Evolutionary conservation across 805 yeast species (phyloP).

Genomic region (Yarrowia keelungensis): DNA sequence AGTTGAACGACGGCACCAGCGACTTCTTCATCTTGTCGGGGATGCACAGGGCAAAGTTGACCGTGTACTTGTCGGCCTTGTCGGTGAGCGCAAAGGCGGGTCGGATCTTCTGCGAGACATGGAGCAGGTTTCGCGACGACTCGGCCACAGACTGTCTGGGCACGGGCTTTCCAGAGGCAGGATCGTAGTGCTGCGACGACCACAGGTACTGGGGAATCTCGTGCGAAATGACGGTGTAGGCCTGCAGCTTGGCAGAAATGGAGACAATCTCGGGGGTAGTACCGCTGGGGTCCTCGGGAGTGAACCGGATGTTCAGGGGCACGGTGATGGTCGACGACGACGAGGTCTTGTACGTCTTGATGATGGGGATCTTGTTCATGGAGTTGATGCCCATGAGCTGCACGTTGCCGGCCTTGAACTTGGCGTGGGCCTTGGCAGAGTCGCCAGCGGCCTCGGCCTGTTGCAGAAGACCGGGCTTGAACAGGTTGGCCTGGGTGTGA

Average conservation of each 20-base stretch:
- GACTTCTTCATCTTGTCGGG: slow-evolving; percentile 38
- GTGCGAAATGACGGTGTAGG: slow-evolving; percentile 32
- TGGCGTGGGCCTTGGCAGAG: slow-evolving; percentile 36
- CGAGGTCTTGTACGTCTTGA: slow-evolving; percentile 35
- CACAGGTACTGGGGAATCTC: slow-evolving; percentile 38
- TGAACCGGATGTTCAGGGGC: slow-evolving; percentile 34
- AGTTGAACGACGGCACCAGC: slow-evolving; percentile 35
- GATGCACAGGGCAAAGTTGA: slow-evolving; percentile 35
- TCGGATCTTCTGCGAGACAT: slow-evolving; percentile 31
- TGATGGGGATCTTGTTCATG: slow-evolving; percentile 38
- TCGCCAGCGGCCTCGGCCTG: slow-evolving; percentile 34
- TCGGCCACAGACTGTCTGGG: slow-evolving; percentile 35
- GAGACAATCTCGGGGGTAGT: slow-evolving; percentile 37
- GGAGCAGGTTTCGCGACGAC: slow-evolving; percentile 28
- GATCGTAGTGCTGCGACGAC: slow-evolving; percentile 38
- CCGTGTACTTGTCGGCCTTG: slow-evolving; percentile 21
- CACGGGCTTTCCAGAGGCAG: slow-evolving; percentile 25
- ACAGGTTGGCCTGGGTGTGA: slow-evolving; percentile 37
- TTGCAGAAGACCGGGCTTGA: slow-evolving; percentile 36
- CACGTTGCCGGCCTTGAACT: slow-evolving; percentile 36
- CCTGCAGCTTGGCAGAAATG: slow-evolving; percentile 37
- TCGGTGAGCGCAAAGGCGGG: slow-evolving; percentile 26
- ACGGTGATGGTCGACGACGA: slow-evolving; percentile 28
- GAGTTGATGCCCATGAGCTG: slow-evolving; percentile 33
- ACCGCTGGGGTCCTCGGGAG: slow-evolving; percentile 30